Evolutionary conservation across 805 yeast species (phyloP).

Genomic region (Ogataea kodamae): DNA sequence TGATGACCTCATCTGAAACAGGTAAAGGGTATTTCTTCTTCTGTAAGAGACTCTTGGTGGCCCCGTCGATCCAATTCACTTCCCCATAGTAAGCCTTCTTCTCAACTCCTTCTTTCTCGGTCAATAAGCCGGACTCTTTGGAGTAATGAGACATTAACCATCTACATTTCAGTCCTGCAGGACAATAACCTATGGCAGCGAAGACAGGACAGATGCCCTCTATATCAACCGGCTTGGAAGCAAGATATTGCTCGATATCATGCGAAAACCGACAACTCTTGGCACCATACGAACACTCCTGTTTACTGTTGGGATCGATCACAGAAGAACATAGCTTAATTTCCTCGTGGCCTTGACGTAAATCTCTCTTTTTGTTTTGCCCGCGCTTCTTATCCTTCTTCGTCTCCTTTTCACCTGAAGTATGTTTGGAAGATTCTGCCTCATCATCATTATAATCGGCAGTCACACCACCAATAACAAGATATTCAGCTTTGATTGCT

Average conservation of each 20-base stretch:
- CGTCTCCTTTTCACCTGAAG: conserved; percentile 27
- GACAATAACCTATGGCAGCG: conserved; percentile 81
- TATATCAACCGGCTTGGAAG: conserved; percentile 65
- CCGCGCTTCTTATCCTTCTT: conserved; percentile 44
- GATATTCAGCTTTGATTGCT: conserved; percentile 67
- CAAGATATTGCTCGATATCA: conserved; percentile 62
- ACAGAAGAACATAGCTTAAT: conserved; percentile 63
- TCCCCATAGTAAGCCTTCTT: conserved; percentile 41
- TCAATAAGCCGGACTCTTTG: conserved; percentile 41
- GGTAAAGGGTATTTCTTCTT: conserved; percentile 60
- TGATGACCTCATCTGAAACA: conserved; percentile 53
- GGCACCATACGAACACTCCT: conserved; percentile 60
- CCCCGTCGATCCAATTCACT: conserved; percentile 55
- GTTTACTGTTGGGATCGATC: conserved; percentile 48
- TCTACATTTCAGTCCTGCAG: conserved; percentile 88
- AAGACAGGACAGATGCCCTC: conserved; percentile 83
- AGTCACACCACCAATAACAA: conserved; percentile 34
- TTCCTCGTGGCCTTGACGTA: conserved; percentile 62
- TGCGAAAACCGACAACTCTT: conserved; percentile 76
- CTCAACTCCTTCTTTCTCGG: conserved; percentile 40
- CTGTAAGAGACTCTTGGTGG: conserved; percentile 46
- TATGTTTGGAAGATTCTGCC: conserved; percentile 45
- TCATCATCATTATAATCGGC: conserved; percentile 41
- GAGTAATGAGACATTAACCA: conserved; percentile 76
- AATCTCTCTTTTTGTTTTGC: conserved; percentile 49